These are phyloP conservation scores for Phytophthora cryptogea DNA, from an alignment of 352 stramenopile genomes.

Conservation along the genomic window DNA sequence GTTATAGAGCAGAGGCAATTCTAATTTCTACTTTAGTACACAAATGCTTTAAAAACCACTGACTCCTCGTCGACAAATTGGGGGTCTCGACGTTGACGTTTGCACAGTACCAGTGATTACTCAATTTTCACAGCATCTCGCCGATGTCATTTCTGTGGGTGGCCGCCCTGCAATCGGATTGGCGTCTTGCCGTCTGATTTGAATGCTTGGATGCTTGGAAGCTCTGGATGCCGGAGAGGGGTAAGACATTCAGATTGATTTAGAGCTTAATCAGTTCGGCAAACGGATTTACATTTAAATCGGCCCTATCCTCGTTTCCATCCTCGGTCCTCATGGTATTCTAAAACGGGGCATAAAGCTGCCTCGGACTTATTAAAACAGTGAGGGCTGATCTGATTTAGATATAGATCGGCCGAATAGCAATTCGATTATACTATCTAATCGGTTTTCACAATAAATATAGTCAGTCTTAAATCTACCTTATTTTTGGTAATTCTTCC, in stretches of 20 bases:
- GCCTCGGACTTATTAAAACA: neutral
- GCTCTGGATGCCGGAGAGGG: neutral
- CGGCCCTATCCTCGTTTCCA: too few relatives aligned
- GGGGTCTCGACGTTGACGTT: neutral
- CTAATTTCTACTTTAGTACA: too few relatives aligned
- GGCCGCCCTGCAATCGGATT: too few relatives aligned
- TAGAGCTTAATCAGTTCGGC: neutral
- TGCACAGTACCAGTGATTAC: neutral
- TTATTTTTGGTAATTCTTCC: too few relatives aligned
- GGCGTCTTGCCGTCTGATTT: neutral
- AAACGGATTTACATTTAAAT: neutral
- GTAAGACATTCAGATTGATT: neutral
- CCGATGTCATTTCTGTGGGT: neutral
- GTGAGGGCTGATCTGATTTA: neutral
- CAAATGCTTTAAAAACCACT: too few relatives aligned
- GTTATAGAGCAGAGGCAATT: too few relatives aligned
- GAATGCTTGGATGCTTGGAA: neutral
- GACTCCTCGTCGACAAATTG: too few relatives aligned
- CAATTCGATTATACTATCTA: neutral
- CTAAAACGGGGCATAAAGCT: too few relatives aligned
- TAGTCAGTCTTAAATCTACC: too few relatives aligned
- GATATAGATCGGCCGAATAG: neutral
- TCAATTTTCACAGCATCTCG: neutral
- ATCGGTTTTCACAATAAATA: constrained; percentile 1
- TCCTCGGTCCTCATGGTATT: too few relatives aligned